Evolutionary conservation across 1,284 basidiomycete genomes (phyloP).

Genomic region (Irpex sp.): DNA sequence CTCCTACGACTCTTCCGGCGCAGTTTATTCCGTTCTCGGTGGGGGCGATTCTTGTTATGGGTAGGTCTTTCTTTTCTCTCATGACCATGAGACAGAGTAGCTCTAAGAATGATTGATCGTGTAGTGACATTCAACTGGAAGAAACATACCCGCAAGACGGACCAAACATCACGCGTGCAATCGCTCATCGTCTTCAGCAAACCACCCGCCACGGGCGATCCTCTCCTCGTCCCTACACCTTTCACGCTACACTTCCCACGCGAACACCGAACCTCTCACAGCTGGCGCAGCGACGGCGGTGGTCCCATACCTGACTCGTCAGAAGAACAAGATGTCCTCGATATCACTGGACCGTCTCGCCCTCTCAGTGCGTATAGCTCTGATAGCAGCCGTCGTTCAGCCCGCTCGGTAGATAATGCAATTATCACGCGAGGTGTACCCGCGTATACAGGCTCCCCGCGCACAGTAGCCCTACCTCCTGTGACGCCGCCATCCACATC

Average conservation of each 20-base stretch:
- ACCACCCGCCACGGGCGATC: neutral
- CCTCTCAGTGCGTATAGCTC: neutral
- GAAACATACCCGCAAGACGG: neutral
- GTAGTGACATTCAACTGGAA: slow-evolving; percentile 17
- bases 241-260: slow-evolving; percentile 11
- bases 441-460: slow-evolving; percentile 2
- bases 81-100: too few species aligned
- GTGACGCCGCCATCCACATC: neutral
- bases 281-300: slow-evolving; percentile 7
- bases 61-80: slow-evolving; percentile 11
- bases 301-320: neutral
- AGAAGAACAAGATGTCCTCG: neutral
- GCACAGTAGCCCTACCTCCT: neutral
- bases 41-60: slow-evolving; percentile 42
- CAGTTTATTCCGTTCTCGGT: slow-evolving; percentile 45
- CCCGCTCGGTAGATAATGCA: slow-evolving; percentile 6
- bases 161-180: slow-evolving; percentile 1
- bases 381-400: neutral
- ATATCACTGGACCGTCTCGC: neutral
- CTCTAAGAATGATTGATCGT: too few species aligned
- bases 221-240: slow-evolving; percentile 6
- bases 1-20: slow-evolving; percentile 33
- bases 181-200: slow-evolving; percentile 6
- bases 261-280: slow-evolving; percentile 1
- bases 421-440: slow-evolving; percentile 2